These are phyloP conservation scores for Ophiocordyceps camponoti-floridani DNA, from an alignment of 2,329 filamentous ascomycete genomes.

Conservation along the genomic window DNA sequence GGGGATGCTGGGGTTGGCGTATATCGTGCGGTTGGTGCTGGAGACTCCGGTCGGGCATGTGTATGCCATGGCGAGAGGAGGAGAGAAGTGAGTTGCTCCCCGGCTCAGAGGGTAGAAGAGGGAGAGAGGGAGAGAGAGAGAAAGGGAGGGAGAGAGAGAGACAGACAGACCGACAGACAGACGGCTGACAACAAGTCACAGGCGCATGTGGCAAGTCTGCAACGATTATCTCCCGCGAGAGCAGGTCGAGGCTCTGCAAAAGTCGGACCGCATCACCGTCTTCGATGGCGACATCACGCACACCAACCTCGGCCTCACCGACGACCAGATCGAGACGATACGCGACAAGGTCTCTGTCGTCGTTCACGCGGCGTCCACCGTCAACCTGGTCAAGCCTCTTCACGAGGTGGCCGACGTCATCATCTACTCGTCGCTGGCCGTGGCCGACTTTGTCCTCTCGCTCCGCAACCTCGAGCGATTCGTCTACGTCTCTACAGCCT, in stretches of 20 bases:
- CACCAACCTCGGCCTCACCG: background rate
- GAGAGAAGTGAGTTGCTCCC: background rate
- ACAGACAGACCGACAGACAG: background rate
- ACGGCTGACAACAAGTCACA: background rate
- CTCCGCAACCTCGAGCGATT: background rate
- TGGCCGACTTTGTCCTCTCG: background rate
- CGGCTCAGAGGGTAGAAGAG: background rate
- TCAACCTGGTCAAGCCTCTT: background rate
- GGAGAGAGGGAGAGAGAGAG: background rate
- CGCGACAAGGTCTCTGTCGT: background rate
- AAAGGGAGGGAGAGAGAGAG: no score
- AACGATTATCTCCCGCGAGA: background rate
- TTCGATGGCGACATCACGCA: background rate
- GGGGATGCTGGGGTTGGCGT: background rate
- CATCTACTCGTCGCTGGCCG: background rate
- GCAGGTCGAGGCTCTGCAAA: background rate
- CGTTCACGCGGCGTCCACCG: background rate
- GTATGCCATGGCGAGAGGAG: background rate
- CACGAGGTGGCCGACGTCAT: background rate
- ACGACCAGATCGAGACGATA: background rate
- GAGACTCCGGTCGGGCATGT: background rate
- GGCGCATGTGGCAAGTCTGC: background rate
- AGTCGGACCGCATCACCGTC: background rate
- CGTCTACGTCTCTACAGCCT: background rate
- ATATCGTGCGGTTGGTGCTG: background rate